phyloP scores from a whole-genome alignment of 192 early-diverging fungal species.

The Lunasporangiospora selenospora region DNA sequence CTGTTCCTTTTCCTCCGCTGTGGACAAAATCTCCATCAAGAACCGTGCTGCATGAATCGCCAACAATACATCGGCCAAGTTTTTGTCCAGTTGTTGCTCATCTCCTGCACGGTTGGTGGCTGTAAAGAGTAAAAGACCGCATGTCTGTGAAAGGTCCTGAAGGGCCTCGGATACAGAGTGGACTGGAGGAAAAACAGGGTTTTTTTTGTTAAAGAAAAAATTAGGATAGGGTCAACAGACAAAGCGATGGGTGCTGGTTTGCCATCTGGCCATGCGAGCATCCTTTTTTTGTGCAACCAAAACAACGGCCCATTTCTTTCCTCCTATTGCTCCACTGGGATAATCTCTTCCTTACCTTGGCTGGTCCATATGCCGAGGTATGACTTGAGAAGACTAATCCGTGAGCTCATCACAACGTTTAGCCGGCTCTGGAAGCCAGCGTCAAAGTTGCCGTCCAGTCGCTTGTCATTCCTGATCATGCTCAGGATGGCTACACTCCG shows the following conservation, averaged over 20 bases:
- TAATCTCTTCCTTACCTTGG: slow-evolving; percentile 43
- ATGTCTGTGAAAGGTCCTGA: slow-evolving; percentile 34
- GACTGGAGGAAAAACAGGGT: slow-evolving; percentile 17
- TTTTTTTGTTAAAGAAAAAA: too few species aligned
- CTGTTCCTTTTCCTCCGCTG: slow-evolving; percentile 17
- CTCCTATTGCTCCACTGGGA: too few species aligned
- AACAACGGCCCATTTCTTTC: too few species aligned
- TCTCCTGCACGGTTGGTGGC: slow-evolving; percentile 40
- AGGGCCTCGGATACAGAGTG: slow-evolving; percentile 26
- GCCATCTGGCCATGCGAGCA: too few species aligned
- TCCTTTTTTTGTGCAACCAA: too few species aligned
- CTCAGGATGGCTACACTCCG: slow-evolving; percentile 37
- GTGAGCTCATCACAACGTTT: slow-evolving; percentile 44
- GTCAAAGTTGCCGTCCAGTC: slow-evolving; percentile 42
- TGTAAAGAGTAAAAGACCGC: slow-evolving; percentile 30
- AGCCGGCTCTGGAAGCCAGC: slow-evolving; percentile 36
- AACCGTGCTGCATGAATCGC: slow-evolving; percentile 36
- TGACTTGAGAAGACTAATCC: slow-evolving; percentile 34
- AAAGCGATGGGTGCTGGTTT: too few species aligned
- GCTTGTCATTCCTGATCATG: slow-evolving; percentile 44
- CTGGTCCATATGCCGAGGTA: slow-evolving; percentile 43
- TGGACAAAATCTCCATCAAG: slow-evolving; percentile 18
- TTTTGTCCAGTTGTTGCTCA: slow-evolving; percentile 33
- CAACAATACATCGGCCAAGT: slow-evolving; percentile 28
- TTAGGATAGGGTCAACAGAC: too few species aligned